A percentile compares a stretch with the other conserved stretches of the same genome.
Evolutionary conservation across 495 filamentous ascomycete species (phyloP).

Genomic region (Neurospora sp.): DNA sequence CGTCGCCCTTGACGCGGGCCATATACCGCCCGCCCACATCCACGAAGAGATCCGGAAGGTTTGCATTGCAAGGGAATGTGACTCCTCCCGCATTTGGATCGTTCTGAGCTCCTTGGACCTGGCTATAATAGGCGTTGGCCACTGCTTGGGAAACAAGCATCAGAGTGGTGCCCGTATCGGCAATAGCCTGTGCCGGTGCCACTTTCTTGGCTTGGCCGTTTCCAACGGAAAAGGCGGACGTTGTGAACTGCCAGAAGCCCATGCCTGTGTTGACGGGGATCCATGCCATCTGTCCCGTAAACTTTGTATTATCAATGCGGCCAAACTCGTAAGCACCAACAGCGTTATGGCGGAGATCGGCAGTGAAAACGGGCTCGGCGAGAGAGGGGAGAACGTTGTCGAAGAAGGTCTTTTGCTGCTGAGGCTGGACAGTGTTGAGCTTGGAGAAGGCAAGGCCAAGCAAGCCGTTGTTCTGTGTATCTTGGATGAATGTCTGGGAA

Average conservation of each 20-base stretch:
- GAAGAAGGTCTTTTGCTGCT: constrained; percentile 69
- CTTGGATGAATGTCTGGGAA: constrained; percentile 51
- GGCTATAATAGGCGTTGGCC: constrained; percentile 50
- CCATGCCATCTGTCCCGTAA: constrained; percentile 52
- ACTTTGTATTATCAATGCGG: constrained; percentile 54
- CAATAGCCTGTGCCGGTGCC: constrained; percentile 46
- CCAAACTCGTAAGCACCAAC: constrained; percentile 73
- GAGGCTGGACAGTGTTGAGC: constrained; percentile 62
- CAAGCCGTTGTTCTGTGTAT: constrained; percentile 57
- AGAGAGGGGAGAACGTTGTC: constrained; percentile 58
- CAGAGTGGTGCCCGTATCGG: constrained; percentile 66
- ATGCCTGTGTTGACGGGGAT: constrained; percentile 48
- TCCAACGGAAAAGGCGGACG: constrained; percentile 47
- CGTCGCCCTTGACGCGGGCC: constrained; percentile 53
- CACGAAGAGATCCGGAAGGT: constrained; percentile 56
- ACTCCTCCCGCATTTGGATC: constrained; percentile 45
- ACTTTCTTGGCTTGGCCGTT: constrained; percentile 25
- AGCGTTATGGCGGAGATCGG: constrained; percentile 50
- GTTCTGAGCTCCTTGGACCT: constrained; percentile 46
- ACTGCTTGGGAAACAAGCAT: constrained; percentile 55
- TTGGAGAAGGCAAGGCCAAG: constrained; percentile 66
- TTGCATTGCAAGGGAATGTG: constrained; percentile 52
- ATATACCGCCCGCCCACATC: constrained; percentile 49
- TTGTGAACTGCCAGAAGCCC: constrained; percentile 71
- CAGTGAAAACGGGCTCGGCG: constrained; percentile 61